These are phyloP conservation scores for Hymenotorrendiella dingleyae DNA, from an alignment of 2,329 filamentous ascomycete species.

Conservation along the genomic window DNA sequence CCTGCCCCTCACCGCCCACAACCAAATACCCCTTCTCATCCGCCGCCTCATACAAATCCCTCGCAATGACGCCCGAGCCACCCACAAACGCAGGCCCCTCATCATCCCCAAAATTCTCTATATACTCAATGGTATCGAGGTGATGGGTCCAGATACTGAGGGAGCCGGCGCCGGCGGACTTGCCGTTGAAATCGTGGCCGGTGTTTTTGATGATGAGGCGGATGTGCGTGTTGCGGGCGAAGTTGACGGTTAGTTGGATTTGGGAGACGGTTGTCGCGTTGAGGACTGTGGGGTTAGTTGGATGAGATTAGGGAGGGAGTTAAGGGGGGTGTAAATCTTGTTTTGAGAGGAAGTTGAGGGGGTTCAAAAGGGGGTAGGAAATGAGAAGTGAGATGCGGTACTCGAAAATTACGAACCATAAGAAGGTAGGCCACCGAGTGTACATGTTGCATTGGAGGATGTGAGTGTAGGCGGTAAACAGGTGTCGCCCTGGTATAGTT, in stretches of 20 bases:
- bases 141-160: conserved; percentile 48
- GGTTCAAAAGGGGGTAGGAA: too few relatives aligned
- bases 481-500: conserved; percentile 36
- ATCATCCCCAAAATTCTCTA: conserved; percentile 30
- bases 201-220: conserved; percentile 31
- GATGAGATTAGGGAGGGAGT: too few relatives aligned
- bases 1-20: conserved; percentile 42
- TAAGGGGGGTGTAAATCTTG: too few relatives aligned
- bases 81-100: conserved; percentile 33
- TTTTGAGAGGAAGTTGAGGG: too few relatives aligned
- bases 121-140: conserved; percentile 34
- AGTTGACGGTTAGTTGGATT: conserved; percentile 40
- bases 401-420: too few relatives aligned
- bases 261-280: conserved; percentile 36
- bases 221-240: conserved; percentile 38
- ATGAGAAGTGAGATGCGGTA: too few relatives aligned
- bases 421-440: conserved; percentile 21
- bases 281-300: too few relatives aligned
- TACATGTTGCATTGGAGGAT: conserved; percentile 25
- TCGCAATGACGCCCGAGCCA: conserved; percentile 38
- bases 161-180: conserved; percentile 35
- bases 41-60: conserved; percentile 38
- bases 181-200: conserved; percentile 18
- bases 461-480: conserved; percentile 35
- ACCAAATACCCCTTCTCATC: conserved; percentile 38